Base-by-base conservation (phyloP, 129 eudicot genomes). In the Pseudognaphalium luteoalbum region DNA sequence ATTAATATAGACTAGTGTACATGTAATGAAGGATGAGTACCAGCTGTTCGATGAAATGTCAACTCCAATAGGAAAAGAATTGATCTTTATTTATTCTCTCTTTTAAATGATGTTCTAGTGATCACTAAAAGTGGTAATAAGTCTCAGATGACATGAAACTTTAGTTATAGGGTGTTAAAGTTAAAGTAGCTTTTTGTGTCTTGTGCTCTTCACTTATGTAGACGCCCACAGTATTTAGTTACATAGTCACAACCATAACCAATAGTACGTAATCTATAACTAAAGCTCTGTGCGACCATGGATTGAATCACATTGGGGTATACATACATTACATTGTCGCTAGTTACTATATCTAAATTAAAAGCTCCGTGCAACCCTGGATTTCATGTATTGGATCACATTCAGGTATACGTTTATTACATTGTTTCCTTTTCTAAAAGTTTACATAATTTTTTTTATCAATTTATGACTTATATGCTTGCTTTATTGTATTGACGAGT, bases 11-110 rank as follows among this genome's bases (percentile, higher is more conserved):
- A 77, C 75, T 5, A 14, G 12, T 59, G 41, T 34, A 44, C 50
- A 37, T 61, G 44, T 71, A 59, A 50, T 14, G 35, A 66, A 61
- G 41, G 56, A 57, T 50, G 77, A 29, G 32, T 14, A 65, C 7
- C 17, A 72, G 75, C 75, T 73, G 75, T 73, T 80, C 42, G 70
- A 42, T 66, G 21, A 44, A 66, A 73, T 66, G 42, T 8, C 60
- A 17, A 72, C 64, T 28, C 34, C 19, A 54, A 51, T 16, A 22
- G 10, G 34, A 71, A 71, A 5, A 47, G 0, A 47, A 47, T 12
- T 0, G 12, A 14, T 47, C 14, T 47, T 12, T 8, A 32, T 71
- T 33, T 51, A n/a, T 63, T 10, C 51, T 51, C n/a, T 11, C 20
- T 6, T 2, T 20, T 75, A 17, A n/a, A 19, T 33, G 20, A 17